Evolutionary conservation across 2,329 filamentous ascomycete genomes (phyloP), one percentile per base, ranked within the genome.

Genomic region (Paraconiothyrium sp.): DNA sequence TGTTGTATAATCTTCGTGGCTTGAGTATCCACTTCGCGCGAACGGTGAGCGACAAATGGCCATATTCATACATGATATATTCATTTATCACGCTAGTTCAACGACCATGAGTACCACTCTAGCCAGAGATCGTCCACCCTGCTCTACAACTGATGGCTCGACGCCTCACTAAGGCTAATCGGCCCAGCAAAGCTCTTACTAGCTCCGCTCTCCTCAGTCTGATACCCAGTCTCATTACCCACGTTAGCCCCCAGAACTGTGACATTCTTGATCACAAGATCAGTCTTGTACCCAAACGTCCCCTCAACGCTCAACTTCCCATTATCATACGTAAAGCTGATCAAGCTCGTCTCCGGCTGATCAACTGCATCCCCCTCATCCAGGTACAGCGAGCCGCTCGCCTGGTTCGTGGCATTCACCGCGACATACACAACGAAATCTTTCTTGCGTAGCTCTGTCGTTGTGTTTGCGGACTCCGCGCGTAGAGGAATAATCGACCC

Each of bases 361-460:
- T 86, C 80, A 55, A 93, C 67, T 14, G 85, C 88, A 54, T 88
- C 87, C 2, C 92, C 92, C 61, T 95, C 92, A 66, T 95, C 92
- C 2, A 94, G 79, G 73, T 94, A 94, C 54, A 95, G 80, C 51
- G 83, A 82, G 0, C 92, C 92, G 0, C 73, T 73, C 0, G 92
- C 92, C n/a, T 81, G 85, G 4, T 89, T 89, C 41, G 89, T 82
- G 1, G 75, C 71, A 9, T 86, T 87, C 0, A 90, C 83, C 0
- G 91, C 89, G 44, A 95, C 84, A 60, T 94, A 76, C 52, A 95
- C 81, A 73, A 91, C 87, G 79, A 94, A 94, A 67, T 89, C 82
- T 68, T 90, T 83, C 71, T 86, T 85, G 48, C 90, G 83, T 30
- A 91, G 79, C 64, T 86, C 91, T 72, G 72, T 88, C 73, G 76